A percentile compares a stretch with the other conserved stretches of the same genome.
Evolutionary conservation across 208 protist species (phyloP).

Genomic region (Acanthamoeba culbertsoni): DNA sequence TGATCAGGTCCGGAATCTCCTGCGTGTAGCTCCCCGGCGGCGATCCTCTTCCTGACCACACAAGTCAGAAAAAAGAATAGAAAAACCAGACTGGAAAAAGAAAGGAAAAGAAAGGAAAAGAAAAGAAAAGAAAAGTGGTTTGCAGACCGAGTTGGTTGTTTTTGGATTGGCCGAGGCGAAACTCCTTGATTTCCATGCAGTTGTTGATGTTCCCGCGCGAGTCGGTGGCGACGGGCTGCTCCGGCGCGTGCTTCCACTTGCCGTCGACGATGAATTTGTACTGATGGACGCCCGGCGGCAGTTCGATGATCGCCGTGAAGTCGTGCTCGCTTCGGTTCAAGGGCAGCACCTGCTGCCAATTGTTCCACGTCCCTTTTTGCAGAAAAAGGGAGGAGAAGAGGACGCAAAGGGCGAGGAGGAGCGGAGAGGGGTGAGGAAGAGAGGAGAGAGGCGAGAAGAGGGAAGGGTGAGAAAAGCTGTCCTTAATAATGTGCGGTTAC

Average conservation of each 20-base stretch:
- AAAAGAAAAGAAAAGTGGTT: background rate
- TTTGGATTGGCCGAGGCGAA: background rate
- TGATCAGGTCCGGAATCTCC: slow-evolving; percentile 65
- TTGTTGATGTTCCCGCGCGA: slow-evolving; percentile 70
- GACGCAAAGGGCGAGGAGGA: background rate
- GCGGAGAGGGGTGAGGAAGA: no score
- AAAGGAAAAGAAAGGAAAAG: background rate
- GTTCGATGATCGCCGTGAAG: slow-evolving; percentile 79
- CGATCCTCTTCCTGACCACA: background rate
- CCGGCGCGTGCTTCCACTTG: slow-evolving; percentile 71
- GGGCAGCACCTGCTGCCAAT: slow-evolving; percentile 63
- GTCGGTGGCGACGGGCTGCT: slow-evolving; percentile 69
- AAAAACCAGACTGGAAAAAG: background rate
- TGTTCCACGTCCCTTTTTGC: background rate
- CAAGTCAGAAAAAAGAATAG: background rate
- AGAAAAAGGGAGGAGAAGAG: background rate
- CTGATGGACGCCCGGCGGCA: slow-evolving; percentile 79
- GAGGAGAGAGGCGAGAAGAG: no score
- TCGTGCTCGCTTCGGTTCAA: slow-evolving; percentile 74
- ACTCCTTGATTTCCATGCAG: slow-evolving; percentile 70
- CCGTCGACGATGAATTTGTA: slow-evolving; percentile 83
- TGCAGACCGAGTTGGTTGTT: background rate
- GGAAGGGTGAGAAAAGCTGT: no score
- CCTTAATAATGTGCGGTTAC: no score
- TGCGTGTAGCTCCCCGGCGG: slow-evolving; percentile 69